These are phyloP conservation scores for Vanderwaltozyma polyspora DNA, from an alignment of 805 yeast species.

Conservation along the genomic window DNA sequence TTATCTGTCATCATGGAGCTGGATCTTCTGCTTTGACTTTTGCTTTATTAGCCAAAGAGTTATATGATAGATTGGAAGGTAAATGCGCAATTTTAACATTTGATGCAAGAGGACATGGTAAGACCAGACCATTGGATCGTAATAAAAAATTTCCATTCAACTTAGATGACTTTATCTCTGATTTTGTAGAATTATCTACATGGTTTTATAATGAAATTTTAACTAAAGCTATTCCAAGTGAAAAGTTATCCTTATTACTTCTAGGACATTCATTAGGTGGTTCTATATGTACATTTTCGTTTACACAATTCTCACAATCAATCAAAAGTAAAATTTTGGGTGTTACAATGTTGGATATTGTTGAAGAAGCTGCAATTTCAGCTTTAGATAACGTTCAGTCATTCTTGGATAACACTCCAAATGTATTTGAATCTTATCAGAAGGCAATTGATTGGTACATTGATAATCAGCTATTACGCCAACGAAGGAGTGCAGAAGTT, in stretches of 20 bases:
- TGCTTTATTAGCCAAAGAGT: conserved; percentile 37
- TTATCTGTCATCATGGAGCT: conserved; percentile 87
- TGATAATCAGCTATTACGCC: conserved; percentile 41
- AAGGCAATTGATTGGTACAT: conserved; percentile 80
- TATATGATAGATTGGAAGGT: conserved; percentile 25
- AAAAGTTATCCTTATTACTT: conserved; percentile 35
- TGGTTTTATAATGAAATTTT: conserved; percentile 25
- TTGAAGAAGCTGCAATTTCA: conserved; percentile 80
- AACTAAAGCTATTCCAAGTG: conserved; percentile 2
- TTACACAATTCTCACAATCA: conserved; percentile 18
- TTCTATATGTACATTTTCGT: conserved; percentile 53
- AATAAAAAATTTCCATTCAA: conserved; percentile 29
- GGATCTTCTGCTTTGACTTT: conserved; percentile 82
- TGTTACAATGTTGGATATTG: conserved; percentile 74
- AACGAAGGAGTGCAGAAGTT: conserved; percentile 49
- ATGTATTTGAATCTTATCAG: conserved; percentile 36
- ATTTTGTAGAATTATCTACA: conserved; percentile 41
- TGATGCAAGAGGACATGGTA: conserved; percentile 85
- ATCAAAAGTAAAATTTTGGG: conserved; percentile 41
- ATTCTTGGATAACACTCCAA: conserved; percentile 61
- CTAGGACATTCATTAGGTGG: conserved; percentile 95
- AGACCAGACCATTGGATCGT: conserved; percentile 26
- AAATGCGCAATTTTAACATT: conserved; percentile 56
- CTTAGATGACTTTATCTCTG: conserved; percentile 43
- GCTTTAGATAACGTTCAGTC: conserved; percentile 56